Base-by-base conservation (phyloP, 208 protist species). In the Crithidia bombi region DNA sequence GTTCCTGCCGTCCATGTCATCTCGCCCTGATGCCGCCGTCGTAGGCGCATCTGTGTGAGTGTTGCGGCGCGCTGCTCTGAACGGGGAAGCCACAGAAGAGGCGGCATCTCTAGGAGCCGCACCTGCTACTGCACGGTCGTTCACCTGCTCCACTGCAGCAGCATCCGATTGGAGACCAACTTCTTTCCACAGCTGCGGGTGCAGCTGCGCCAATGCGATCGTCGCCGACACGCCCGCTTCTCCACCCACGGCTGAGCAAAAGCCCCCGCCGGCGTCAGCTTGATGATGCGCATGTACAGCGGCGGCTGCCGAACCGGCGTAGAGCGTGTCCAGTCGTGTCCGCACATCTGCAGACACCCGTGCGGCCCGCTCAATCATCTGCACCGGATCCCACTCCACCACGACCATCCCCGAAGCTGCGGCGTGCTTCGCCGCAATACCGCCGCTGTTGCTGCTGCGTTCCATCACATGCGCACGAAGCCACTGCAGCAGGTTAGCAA, bases 201-300 rank as follows among this genome's bases (percentile, higher is more conserved):
- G 59, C 49, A 76, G 47, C 44, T 65, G 62, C 25, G 65, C 55
- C 0, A 76, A 56, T 12, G 64, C 35, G 14, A 36, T 21, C 7
- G n/a, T n/a, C 25, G 65, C 55, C 0, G 70, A 56, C 7, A 51
- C 35, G 14, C 25, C 11, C 7, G 36, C 35, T 0, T 7, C 2
- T 23, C 71, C 39, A 59, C 50, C 11, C 44, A 32, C 30, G n/a
- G 4, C 30, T 33, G 23, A n/a, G 36, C 17, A 64, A 65, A 25
- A 65, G 65, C 41, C 41, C 3, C 26, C 62, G 56, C 41, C 49
- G 41, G 21, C 81, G 25, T 9, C 68, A 46, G 25, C 54, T 15
- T 33, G 19, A 52, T 79, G 78, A 36, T 69, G 50, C 26, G 32
- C 33, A 41, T 81, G 78, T 4, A 69, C 83, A 3, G 80, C 80